Base-by-base conservation (phyloP, 2,329 filamentous ascomycete genomes). In the Cladophialophora chaetospira region DNA sequence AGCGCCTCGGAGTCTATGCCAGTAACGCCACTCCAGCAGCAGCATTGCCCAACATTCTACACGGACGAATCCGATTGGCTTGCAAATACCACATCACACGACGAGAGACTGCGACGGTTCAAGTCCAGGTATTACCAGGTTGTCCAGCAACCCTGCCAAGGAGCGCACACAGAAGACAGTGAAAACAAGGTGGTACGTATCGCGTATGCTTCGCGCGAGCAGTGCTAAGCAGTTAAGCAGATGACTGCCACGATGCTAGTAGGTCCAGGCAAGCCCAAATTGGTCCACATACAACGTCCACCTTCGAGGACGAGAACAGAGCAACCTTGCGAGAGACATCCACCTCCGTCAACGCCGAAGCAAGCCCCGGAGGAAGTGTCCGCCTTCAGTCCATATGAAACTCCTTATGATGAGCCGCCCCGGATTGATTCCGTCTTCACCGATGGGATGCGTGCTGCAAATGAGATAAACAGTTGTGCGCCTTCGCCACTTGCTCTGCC, bases 241-340 rank as follows among this genome's bases (percentile, higher is more conserved):
- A 61, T 63, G 62, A 53, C 63, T n/a, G 62, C 62, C 6, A 63
- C 55, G 0, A 47, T 65, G 4, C 50, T 65, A 15, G 57, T 58
- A 23, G 62, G 61, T 13, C 60, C 60, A 25, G 60, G 62, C 13
- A 65, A 65, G 40, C 57, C 63, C n/a, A 64, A 53, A 49, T 46
- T 65, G 13, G 53, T 65, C 13, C 57, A 64, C 35, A 65, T 65
- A n/a, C 62, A 60, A 28, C 62, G 63, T 31, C 60, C 62, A 10
- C 31, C 50, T 4, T 63, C 59, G 2, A 59, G 35, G 49, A 53
- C 17, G 11, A 28, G 36, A 13, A 44, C 13, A 33, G 17, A 54
- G 36, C 35, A 21, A 10, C 35, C 33, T n/a, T 13, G 33, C 4
- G 40, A 50, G 49, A 15, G 15, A 23, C 33, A 28, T 8, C 10